Evolutionary conservation across 805 yeast genomes (phyloP).

Genomic region (Ogataea allantospora): DNA sequence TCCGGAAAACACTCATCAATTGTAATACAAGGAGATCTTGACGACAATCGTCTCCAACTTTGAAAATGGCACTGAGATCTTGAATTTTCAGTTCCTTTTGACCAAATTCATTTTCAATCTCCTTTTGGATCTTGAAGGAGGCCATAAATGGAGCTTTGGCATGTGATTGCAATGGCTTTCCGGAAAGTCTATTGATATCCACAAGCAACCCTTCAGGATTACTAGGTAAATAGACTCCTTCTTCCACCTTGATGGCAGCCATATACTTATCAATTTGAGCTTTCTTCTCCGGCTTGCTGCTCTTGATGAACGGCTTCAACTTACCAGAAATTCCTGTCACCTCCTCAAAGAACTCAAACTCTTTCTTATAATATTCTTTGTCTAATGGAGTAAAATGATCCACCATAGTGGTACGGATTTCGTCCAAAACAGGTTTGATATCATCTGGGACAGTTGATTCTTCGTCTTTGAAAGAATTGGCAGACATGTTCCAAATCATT

Average conservation of each 20-base stretch:
- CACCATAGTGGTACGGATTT: conserved; percentile 64
- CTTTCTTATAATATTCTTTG: conserved; percentile 67
- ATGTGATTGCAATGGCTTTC: conserved; percentile 93
- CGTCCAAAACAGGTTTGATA: conserved; percentile 79
- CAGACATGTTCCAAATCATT: conserved; percentile 96
- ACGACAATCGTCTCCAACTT: conserved; percentile 98
- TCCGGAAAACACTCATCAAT: conserved; percentile 83
- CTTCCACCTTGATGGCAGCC: conserved; percentile 67
- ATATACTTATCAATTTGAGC: conserved; percentile 95
- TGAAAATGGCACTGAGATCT: conserved; percentile 89
- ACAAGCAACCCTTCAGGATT: conserved; percentile 95
- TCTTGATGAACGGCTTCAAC: conserved; percentile 89
- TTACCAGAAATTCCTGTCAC: conserved; percentile 94
- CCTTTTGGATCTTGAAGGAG: conserved; percentile 76
- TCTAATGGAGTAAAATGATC: conserved; percentile 60
- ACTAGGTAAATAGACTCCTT: conserved; percentile 90
- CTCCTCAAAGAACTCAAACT: conserved; percentile 84
- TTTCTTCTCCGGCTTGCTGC: conserved; percentile 94
- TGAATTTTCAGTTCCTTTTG: conserved; percentile 27
- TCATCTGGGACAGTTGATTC: conserved; percentile 77
- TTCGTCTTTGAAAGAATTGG: conserved; percentile 88
- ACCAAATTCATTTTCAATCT: conserved; percentile 44
- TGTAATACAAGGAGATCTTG: conserved; percentile 96
- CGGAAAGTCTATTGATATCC: conserved; percentile 88
- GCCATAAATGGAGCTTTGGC: conserved; percentile 99